Evolutionary conservation across 1,284 basidiomycete species (phyloP), one percentile per base, ranked within the genome.

Genomic region (Tetrapyrgos nigripes): DNA sequence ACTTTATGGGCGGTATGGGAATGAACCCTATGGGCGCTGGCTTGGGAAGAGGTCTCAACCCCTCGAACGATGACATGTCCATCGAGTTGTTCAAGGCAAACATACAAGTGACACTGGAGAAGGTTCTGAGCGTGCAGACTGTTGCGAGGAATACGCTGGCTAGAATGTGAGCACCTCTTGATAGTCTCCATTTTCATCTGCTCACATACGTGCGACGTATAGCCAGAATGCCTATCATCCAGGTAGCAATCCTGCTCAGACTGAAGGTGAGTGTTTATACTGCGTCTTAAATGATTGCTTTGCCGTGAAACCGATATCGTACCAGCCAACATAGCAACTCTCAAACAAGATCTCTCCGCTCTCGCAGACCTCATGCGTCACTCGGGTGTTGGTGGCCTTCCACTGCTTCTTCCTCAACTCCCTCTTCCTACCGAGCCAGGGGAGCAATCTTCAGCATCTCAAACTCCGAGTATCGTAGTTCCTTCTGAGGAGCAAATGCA

Each of bases 141-240:
- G 67, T 82, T 2, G 80, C 83, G 0, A 71, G 77, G 43, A 76
- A 71, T 47, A 77, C 81, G 4, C 66, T 85, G n/a, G 66, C 69
- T 19, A 79, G 79, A 33, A 84, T 86, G 85, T 87, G 63, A 58
- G 82, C 76, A 27, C n/a, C 31, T 3, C 29, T 17, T 23, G 10
- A 9, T 35, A 27, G 19, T 2, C 19, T 27, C 10, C 5, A 24
- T 19, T 33, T 27, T 26, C 11, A n/a, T 31, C 9, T n/a, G 24
- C 21, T 37, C n/a, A 51, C 37, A 17, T 6, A 51, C 19, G 28
- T 24, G 23, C 28, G 28, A 46, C n/a, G 10, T 21, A 26, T 61
- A 86, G 84, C 45, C 79, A 85, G 66, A 80, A 82, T 46, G 83
- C 83, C 4, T 87, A 86, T 68, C 79, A 80, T 52, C 70, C 78